A percentile compares a stretch with the other conserved stretches of the same genome.
Evolutionary conservation across 2,329 filamentous ascomycete species (phyloP).

Genomic region (Epichloe gansuensis): DNA sequence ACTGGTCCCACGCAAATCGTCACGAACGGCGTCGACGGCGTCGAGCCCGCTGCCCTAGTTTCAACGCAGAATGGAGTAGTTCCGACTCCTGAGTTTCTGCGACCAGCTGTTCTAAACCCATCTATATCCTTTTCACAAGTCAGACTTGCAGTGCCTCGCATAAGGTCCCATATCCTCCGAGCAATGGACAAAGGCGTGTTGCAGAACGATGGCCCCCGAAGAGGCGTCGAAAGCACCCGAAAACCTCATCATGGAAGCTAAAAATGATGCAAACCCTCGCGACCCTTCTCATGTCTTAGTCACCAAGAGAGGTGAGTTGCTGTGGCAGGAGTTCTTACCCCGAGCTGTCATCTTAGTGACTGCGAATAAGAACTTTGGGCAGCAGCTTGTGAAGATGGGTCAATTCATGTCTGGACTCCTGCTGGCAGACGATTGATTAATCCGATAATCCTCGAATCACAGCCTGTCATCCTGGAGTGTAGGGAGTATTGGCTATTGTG

Average conservation of each 20-base stretch:
- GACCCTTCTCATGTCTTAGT: constrained; percentile 79
- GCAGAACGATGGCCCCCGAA: constrained; percentile 40
- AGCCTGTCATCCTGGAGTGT: constrained; percentile 88
- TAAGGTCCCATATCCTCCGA: constrained; percentile 71
- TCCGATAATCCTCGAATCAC: constrained; percentile 76
- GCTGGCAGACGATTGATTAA: constrained; percentile 78
- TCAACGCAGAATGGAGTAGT: constrained; percentile 47
- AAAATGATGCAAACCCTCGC: constrained; percentile 63
- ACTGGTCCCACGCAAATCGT: constrained; percentile 65
- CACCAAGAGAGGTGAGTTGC: constrained; percentile 62
- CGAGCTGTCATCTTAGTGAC: constrained; percentile 79
- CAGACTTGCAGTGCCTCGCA: constrained; percentile 74
- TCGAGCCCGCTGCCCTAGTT: constrained; percentile 61
- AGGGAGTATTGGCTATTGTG: constrained; percentile 82
- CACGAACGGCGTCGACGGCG: constrained; percentile 62
- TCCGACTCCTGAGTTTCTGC: constrained; percentile 69
- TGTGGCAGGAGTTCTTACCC: constrained; percentile 94
- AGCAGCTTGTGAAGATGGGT: constrained; percentile 85
- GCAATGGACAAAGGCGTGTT: constrained; percentile 60
- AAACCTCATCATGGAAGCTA: constrained; percentile 75
- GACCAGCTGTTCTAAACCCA: constrained; percentile 78
- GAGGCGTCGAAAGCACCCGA: constrained; percentile 52
- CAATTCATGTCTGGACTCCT: constrained; percentile 81
- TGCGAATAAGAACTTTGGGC: constrained; percentile 82
- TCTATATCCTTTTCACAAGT: constrained; percentile 71